A percentile compares a stretch with the other conserved stretches of the same genome.
Evolutionary conservation across 73 alveolate genomes (phyloP).

Genomic region (Paramecium primaurelia): DNA sequence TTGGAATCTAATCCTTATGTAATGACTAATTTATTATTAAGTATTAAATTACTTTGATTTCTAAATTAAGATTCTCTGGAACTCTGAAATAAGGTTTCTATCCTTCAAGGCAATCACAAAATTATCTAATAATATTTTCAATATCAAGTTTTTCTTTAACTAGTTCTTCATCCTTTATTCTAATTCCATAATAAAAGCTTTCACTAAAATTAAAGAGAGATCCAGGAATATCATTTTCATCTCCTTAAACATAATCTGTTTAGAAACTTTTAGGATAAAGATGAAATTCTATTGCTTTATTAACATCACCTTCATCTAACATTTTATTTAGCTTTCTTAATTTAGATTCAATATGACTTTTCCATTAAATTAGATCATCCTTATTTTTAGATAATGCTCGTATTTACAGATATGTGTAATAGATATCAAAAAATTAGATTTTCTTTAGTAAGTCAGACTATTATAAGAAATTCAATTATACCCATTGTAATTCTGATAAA

Average conservation of each 20-base stretch:
- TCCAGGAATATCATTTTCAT: conserved; percentile 43
- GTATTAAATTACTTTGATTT: conserved; percentile 15
- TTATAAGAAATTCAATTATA: not conserved
- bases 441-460: conserved; percentile 79
- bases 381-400: conserved; percentile 70
- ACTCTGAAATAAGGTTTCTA: conserved; percentile 4
- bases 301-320: conserved; percentile 34
- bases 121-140: not conserved
- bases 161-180: not conserved
- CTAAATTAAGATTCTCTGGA: conserved; percentile 13
- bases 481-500: conserved; percentile 73
- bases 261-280: conserved; percentile 55
- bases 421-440: conserved; percentile 77
- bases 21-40: not conserved
- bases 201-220: not conserved
- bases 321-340: conserved; percentile 54
- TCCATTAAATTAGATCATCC: conserved; percentile 67
- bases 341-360: conserved; percentile 64
- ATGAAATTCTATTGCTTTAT: conserved; percentile 36
- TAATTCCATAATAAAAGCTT: conserved; percentile 19
- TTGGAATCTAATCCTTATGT: not conserved
- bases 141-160: conserved; percentile 1
- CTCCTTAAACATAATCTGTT: not conserved
- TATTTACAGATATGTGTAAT: conserved; percentile 78
- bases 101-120: conserved; percentile 14